These are phyloP conservation scores for Colletotrichum kahawae DNA, from an alignment of 2,329 filamentous ascomycete genomes.

Conservation along the genomic window DNA sequence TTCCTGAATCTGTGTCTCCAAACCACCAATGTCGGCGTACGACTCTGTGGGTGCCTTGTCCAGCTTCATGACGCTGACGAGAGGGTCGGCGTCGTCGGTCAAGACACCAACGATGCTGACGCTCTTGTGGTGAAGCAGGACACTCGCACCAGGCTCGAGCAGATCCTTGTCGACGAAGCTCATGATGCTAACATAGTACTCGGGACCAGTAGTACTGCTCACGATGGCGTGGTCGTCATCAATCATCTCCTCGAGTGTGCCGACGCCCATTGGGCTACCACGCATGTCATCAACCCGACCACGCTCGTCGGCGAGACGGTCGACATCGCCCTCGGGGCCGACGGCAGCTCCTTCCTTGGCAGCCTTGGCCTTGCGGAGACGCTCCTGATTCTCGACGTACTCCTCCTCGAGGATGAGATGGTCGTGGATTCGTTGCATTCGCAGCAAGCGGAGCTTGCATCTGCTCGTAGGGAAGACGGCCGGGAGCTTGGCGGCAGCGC, in stretches of 20 bases:
- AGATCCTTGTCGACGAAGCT: conserved; percentile 99
- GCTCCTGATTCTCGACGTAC: conserved; percentile 99
- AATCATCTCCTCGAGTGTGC: conserved; percentile 97
- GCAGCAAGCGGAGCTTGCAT: conserved; percentile 95
- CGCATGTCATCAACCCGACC: conserved; percentile 97
- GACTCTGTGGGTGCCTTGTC: conserved; percentile 98
- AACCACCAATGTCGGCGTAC: conserved; percentile 96
- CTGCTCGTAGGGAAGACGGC: conserved; percentile 93
- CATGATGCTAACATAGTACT: conserved; percentile 99
- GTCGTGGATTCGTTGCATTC: conserved; percentile 99
- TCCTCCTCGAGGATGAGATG: conserved; percentile 96
- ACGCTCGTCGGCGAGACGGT: conserved; percentile 93
- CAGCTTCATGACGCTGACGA: conserved; percentile 98
- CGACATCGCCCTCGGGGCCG: conserved; percentile 74
- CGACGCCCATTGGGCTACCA: conserved; percentile 97
- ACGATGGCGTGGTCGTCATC: conserved; percentile 99
- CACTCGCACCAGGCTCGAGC: conserved; percentile 92
- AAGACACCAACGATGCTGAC: conserved; percentile 97
- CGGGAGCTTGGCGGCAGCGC: conserved; percentile 93
- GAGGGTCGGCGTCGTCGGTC: conserved; percentile 93
- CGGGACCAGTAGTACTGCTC: conserved; percentile 93
- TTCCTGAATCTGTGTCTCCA: conserved; percentile 96
- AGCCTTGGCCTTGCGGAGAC: conserved; percentile 88
- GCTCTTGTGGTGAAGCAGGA: conserved; percentile 95
- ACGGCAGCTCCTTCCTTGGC: conserved; percentile 72